Evolutionary conservation across 2,329 filamentous ascomycete genomes (phyloP).

Genomic region (Fusarium oxysporum): DNA sequence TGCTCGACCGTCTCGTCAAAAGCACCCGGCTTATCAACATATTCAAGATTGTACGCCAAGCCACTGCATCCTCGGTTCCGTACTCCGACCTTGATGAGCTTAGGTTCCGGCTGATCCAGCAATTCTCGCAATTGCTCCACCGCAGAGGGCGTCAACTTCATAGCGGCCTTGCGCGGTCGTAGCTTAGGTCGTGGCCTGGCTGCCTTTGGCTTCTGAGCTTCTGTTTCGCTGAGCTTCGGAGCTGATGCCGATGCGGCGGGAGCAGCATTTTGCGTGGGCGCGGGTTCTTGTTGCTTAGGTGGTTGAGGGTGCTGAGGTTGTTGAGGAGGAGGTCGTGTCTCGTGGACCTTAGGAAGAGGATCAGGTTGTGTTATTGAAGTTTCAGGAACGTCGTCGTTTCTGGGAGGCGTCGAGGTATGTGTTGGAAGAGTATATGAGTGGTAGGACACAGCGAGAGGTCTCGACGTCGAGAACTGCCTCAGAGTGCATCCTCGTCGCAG

Average conservation of each 20-base stretch:
- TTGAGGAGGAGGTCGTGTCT: constrained; percentile 60
- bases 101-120: constrained; percentile 86
- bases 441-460: constrained; percentile 54
- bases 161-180: constrained; percentile 85
- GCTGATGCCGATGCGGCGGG: constrained; percentile 42
- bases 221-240: constrained; percentile 64
- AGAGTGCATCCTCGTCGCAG: constrained; percentile 54
- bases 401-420: constrained; percentile 54
- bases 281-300: constrained; percentile 27
- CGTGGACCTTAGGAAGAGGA: constrained; percentile 61
- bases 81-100: constrained; percentile 93
- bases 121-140: constrained; percentile 82
- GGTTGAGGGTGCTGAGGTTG: constrained; percentile 38
- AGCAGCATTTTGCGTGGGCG: constrained; percentile 28
- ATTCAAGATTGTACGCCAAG: constrained; percentile 92
- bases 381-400: constrained; percentile 58
- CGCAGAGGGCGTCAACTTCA: constrained; percentile 84
- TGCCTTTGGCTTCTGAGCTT: constrained; percentile 75
- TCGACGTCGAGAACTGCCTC: constrained; percentile 57
- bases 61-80: constrained; percentile 95
- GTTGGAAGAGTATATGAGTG: constrained; percentile 64
- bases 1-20: constrained; percentile 96
- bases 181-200: constrained; percentile 52
- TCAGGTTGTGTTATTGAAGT: constrained; percentile 61
- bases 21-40: constrained; percentile 87